A percentile compares a stretch with the other conserved stretches of the same genome.
These are phyloP conservation scores for Musa itinerans DNA, from an alignment of 176 grass and related monocot genomes.

Conservation along the genomic window DNA sequence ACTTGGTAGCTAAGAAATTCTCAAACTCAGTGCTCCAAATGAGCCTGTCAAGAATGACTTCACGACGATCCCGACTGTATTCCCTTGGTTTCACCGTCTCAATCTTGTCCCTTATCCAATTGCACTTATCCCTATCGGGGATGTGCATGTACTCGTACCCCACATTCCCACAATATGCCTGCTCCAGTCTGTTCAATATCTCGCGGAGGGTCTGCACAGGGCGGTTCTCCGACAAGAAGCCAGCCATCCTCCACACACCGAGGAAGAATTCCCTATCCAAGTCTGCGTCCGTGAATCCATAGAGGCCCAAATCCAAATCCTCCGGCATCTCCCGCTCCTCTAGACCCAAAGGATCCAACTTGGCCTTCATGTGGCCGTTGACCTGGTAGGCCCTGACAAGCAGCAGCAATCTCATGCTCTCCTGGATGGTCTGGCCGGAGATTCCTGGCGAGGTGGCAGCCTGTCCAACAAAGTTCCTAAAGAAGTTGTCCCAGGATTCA, in stretches of 20 bases:
- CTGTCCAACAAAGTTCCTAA: slow-evolving; percentile 11
- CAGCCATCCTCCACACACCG: slow-evolving; percentile 41
- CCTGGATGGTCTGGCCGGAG: slow-evolving; percentile 32
- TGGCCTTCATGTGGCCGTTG: slow-evolving; percentile 45
- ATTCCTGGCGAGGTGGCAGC: slow-evolving; percentile 10
- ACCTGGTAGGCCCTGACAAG: slow-evolving; percentile 42
- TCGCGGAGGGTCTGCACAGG: slow-evolving; percentile 33
- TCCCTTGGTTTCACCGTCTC: slow-evolving; percentile 38
- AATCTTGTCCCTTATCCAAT: slow-evolving; percentile 43
- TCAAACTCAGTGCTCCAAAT: slow-evolving; percentile 45
- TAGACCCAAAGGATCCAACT: slow-evolving; percentile 29
- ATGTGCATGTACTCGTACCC: slow-evolving; percentile 52
- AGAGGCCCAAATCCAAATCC: slow-evolving; percentile 24
- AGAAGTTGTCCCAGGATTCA: slow-evolving; percentile 16
- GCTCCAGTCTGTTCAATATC: slow-evolving; percentile 28
- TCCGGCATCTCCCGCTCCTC: slow-evolving; percentile 21
- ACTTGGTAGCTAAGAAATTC: slow-evolving; percentile 40
- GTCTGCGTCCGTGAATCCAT: slow-evolving; percentile 33
- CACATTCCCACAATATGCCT: slow-evolving; percentile 32
- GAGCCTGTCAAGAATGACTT: slow-evolving; percentile 41
- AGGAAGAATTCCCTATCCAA: slow-evolving; percentile 45
- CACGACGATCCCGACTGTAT: slow-evolving; percentile 23
- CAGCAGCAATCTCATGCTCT: slow-evolving; percentile 39
- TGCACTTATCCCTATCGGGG: slow-evolving; percentile 33
- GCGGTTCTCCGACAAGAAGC: slow-evolving; percentile 44